phyloP scores from a whole-genome alignment of 2,329 filamentous ascomycete genomes.

The Colletotrichum spinosum region DNA sequence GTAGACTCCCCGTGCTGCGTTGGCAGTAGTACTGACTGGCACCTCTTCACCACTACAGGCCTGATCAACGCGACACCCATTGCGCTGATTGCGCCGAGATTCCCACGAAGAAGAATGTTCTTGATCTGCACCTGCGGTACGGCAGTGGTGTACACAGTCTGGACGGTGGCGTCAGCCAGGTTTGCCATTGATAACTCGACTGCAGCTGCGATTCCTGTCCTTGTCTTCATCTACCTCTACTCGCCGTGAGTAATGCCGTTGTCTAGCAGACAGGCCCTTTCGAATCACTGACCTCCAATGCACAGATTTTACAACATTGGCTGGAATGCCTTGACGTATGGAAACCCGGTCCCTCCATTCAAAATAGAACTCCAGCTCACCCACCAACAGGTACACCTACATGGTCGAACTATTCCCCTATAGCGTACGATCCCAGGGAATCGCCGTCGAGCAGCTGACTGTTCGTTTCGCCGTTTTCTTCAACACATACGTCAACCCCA shows the following conservation, averaged over 20 bases:
- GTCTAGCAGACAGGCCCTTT: no score
- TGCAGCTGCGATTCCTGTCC: conserved; percentile 49
- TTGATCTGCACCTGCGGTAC: conserved; percentile 50
- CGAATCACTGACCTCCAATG: not conserved
- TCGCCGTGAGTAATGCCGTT: conserved; percentile 44
- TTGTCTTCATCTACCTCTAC: conserved; percentile 58
- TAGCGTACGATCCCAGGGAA: conserved; percentile 51
- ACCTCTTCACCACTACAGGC: conserved; percentile 11
- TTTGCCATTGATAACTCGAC: conserved; percentile 48
- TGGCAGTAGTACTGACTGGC: not conserved
- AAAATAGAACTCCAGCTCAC: not conserved
- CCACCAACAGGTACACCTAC: conserved; percentile 50
- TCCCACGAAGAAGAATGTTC: conserved; percentile 49
- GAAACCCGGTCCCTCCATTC: fast-evolving
- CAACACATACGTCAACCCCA: conserved; percentile 61
- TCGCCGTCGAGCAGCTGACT: conserved; percentile 51
- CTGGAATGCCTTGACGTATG: conserved; percentile 25
- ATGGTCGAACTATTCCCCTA: conserved; percentile 54
- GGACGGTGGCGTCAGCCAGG: conserved; percentile 53
- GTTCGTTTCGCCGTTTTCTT: conserved; percentile 54
- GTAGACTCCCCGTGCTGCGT: not conserved
- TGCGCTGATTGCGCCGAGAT: conserved; percentile 49
- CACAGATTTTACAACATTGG: conserved; percentile 25
- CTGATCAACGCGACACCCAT: conserved; percentile 51
- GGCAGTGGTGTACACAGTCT: conserved; percentile 50